Percentiles rank a stretch among this genome's conserved stretches.
phyloP scores from a whole-genome alignment of 2,329 filamentous ascomycete species.

The Mycogone perniciosa region DNA sequence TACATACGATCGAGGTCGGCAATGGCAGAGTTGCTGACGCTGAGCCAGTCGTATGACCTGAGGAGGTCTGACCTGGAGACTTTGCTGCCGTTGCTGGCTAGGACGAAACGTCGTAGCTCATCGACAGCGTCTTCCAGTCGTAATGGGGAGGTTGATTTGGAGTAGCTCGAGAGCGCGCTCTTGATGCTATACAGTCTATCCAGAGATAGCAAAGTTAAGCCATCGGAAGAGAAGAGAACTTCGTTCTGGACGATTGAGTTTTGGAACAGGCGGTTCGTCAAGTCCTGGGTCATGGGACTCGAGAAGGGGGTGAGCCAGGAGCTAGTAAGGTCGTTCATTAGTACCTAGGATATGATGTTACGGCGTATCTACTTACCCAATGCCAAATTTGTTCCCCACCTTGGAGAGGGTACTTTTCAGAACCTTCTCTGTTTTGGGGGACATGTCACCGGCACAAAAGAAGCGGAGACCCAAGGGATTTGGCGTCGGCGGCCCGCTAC shows the following conservation, averaged over 20 bases:
- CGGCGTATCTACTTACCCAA: conserved; percentile 29
- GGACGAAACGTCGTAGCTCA: conserved; percentile 53
- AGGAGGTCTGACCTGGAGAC: conserved; percentile 46
- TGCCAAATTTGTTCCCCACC: conserved; percentile 41
- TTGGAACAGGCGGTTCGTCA: conserved; percentile 47
- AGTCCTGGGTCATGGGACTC: conserved; percentile 36
- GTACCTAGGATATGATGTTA: too few species aligned
- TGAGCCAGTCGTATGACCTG: conserved; percentile 52
- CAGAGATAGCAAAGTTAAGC: conserved; percentile 52
- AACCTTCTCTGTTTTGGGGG: conserved; percentile 40
- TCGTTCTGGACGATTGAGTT: conserved; percentile 55
- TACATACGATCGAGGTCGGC: conserved; percentile 52
- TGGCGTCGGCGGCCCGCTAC: conserved; percentile 26
- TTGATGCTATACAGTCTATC: conserved; percentile 62
- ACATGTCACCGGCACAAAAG: conserved; percentile 41
- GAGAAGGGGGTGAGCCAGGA: conserved; percentile 40
- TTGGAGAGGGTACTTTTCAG: conserved; percentile 45
- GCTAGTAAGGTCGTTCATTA: conserved; percentile 20
- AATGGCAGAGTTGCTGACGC: conserved; percentile 43
- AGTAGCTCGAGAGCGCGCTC: conserved; percentile 51
- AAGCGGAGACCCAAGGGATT: conserved; percentile 44
- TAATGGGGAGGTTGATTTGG: conserved; percentile 36
- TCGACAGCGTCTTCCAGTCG: conserved; percentile 57
- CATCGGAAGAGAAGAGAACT: conserved; percentile 52
- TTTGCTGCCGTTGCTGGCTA: conserved; percentile 45